A percentile compares a stretch with the other conserved stretches of the same genome.
These are phyloP conservation scores for Lichtheimia ramosa DNA, from an alignment of 371 early-diverging fungal genomes.

Conservation along the genomic window DNA sequence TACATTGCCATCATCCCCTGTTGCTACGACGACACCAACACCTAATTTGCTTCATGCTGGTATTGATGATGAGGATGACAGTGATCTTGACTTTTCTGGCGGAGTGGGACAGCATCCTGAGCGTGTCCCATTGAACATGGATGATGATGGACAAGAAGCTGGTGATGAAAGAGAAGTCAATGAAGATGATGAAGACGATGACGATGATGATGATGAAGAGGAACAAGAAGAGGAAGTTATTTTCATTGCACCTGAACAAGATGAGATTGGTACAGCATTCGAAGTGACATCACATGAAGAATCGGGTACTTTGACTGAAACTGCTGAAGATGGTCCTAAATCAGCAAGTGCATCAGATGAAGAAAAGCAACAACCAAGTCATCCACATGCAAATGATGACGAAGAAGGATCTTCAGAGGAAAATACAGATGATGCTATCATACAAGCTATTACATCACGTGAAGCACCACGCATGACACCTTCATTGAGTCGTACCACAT, in stretches of 20 bases:
- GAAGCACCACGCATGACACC: conserved; percentile 38
- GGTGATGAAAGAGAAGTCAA: conserved; percentile 20
- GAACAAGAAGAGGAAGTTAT: conserved; percentile 46
- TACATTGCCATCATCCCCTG: not conserved
- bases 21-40: not conserved
- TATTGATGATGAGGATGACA: conserved; percentile 2
- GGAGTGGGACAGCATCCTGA: not conserved
- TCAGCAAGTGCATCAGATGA: conserved; percentile 26
- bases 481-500: conserved; percentile 34
- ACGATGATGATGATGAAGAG: conserved; percentile 25
- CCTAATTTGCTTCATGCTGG: not conserved
- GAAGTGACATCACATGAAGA: conserved; percentile 32
- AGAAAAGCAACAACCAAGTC: conserved; percentile 18
- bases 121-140: conserved; percentile 3
- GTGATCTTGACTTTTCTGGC: not conserved
- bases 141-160: conserved; percentile 21
- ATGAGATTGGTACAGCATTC: conserved; percentile 26
- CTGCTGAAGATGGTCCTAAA: conserved; percentile 15
- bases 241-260: conserved; percentile 34
- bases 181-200: conserved; percentile 34
- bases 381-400: conserved; percentile 17
- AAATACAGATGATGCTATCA: conserved; percentile 39
- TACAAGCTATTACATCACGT: conserved; percentile 28
- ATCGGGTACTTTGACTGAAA: conserved; percentile 5
- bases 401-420: conserved; percentile 42